These are phyloP conservation scores for Silene coronaria DNA, from an alignment of 179 eudicot genomes.

Conservation along the genomic window DNA sequence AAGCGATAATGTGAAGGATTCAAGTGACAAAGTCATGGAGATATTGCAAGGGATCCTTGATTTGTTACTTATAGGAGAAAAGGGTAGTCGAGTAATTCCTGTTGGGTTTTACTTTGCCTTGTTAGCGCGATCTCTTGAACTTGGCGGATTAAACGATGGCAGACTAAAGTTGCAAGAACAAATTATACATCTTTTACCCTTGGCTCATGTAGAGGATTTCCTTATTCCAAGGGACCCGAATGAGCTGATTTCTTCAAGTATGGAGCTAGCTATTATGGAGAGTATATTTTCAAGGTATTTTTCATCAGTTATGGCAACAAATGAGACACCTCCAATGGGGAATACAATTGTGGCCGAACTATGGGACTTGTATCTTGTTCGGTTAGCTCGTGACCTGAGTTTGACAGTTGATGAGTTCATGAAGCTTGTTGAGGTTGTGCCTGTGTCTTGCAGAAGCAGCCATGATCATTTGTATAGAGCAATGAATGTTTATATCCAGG, in stretches of 20 bases:
- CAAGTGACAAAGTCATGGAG: constrained; percentile 21
- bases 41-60: constrained; percentile 49
- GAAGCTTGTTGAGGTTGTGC: constrained; percentile 60
- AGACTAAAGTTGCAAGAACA: constrained; percentile 43
- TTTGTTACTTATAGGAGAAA: constrained; percentile 52
- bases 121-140: constrained; percentile 50
- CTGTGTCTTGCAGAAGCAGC: constrained; percentile 49
- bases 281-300: constrained; percentile 47
- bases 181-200: constrained; percentile 48
- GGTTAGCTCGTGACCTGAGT: constrained; percentile 41
- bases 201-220: constrained; percentile 63
- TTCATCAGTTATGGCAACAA: constrained; percentile 32
- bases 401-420: constrained; percentile 44
- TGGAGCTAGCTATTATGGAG: constrained; percentile 51
- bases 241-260: constrained; percentile 30
- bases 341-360: constrained; percentile 55
- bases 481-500: constrained; percentile 52
- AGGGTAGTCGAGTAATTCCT: constrained; percentile 49
- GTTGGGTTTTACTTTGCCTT: constrained; percentile 72
- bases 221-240: constrained; percentile 33
- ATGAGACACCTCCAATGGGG: constrained; percentile 31
- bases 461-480: constrained; percentile 80
- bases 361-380: constrained; percentile 69
- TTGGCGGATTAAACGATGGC: constrained; percentile 34
- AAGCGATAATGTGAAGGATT: constrained; percentile 14